These are phyloP conservation scores for Synchytrium microbalum DNA, from an alignment of 371 early-diverging fungal species.

Conservation along the genomic window DNA sequence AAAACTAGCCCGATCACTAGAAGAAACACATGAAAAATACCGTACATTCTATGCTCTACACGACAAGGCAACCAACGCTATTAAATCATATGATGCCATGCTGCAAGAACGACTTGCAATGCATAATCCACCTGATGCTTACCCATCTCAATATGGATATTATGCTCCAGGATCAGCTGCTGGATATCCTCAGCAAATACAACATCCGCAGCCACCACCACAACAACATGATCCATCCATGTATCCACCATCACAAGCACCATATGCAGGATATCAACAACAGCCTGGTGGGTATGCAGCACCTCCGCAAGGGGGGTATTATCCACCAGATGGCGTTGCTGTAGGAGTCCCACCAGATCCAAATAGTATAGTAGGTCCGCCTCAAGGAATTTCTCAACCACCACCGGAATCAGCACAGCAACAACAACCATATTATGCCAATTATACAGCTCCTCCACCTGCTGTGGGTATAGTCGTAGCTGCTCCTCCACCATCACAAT, in stretches of 20 bases:
- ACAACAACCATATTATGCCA: not conserved
- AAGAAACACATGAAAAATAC: slow-evolving; percentile 58
- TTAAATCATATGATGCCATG: slow-evolving; percentile 71
- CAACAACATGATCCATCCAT: slow-evolving; percentile 12
- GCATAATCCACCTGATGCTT: not conserved
- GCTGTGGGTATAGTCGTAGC: not conserved
- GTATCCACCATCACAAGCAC: slow-evolving; percentile 6
- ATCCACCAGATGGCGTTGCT: too few species aligned
- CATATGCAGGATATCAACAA: slow-evolving; percentile 4
- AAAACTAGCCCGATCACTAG: slow-evolving; percentile 57
- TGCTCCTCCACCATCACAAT: slow-evolving; percentile 4
- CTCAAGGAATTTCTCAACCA: slow-evolving; percentile 17
- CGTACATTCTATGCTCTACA: slow-evolving; percentile 60
- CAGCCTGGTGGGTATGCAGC: slow-evolving; percentile 10
- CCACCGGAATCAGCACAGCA: slow-evolving; percentile 18
- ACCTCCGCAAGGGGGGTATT: slow-evolving; percentile 12
- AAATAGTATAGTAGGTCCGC: slow-evolving; percentile 4
- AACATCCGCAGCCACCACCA: slow-evolving; percentile 14
- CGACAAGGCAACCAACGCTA: slow-evolving; percentile 63
- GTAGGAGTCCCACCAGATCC: slow-evolving; percentile 2
- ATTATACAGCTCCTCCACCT: not conserved
- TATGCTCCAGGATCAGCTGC: slow-evolving; percentile 7
- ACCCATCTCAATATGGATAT: slow-evolving; percentile 7
- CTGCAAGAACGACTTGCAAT: slow-evolving; percentile 50
- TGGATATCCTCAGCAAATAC: slow-evolving; percentile 8